phyloP scores from a whole-genome alignment of 768 basidiomycete genomes.

The Pleurotus platypus region DNA sequence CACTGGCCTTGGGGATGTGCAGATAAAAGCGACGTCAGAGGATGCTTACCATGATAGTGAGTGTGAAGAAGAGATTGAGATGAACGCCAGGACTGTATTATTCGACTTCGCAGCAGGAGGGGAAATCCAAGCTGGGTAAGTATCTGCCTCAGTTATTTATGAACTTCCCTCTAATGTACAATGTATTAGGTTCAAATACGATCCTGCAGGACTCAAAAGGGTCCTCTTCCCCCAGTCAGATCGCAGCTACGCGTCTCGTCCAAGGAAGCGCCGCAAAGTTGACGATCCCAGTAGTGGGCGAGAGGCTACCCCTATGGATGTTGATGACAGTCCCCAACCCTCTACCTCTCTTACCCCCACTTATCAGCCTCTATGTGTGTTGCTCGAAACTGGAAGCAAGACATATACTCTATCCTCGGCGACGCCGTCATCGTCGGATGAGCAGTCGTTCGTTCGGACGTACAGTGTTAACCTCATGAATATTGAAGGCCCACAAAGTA shows the following conservation, averaged over 20 bases:
- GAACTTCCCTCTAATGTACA: not conserved
- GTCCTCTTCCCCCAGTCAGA: constrained; percentile 38
- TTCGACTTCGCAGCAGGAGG: constrained; percentile 22
- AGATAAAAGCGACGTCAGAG: constrained; percentile 15
- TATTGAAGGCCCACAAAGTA: constrained; percentile 20
- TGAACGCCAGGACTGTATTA: constrained; percentile 25
- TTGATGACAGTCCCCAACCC: constrained; percentile 5
- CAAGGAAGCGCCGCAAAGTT: constrained; percentile 31
- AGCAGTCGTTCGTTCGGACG: constrained; percentile 8
- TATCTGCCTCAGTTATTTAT: constrained; percentile 9
- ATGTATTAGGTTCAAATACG: constrained; percentile 48
- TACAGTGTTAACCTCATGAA: constrained; percentile 38
- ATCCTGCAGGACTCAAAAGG: constrained; percentile 35
- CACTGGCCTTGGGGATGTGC: constrained; percentile 23
- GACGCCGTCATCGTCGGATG: constrained; percentile 12
- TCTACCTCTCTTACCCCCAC: not conserved
- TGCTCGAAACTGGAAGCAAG: constrained; percentile 38
- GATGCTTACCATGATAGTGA: constrained; percentile 7
- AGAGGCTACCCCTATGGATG: constrained; percentile 12
- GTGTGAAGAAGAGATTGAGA: constrained; percentile 24
- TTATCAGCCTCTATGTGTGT: constrained; percentile 16
- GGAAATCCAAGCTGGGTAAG: constrained; percentile 42
- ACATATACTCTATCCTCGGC: constrained; percentile 32
- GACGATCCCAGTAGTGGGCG: constrained; percentile 9
- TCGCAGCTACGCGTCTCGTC: constrained; percentile 10